Base-by-base conservation (phyloP, 2,329 filamentous ascomycete genomes). In the Metarhizium robertsii region DNA sequence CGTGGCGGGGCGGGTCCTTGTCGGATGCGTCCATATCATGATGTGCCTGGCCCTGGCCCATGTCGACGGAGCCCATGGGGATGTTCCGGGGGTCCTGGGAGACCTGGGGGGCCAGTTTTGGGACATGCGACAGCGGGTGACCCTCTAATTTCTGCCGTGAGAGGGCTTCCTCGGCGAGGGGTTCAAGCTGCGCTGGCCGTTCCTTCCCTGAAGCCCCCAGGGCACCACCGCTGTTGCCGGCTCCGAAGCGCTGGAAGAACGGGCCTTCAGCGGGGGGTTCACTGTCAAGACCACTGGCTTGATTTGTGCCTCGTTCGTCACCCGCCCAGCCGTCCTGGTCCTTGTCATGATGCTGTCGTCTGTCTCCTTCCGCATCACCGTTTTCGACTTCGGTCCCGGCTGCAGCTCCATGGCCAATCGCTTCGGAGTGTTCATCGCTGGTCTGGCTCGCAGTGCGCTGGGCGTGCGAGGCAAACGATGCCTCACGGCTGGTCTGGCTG, bases 401-500 rank as follows among this genome's bases (percentile, higher is more conserved):
- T 11, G 10, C 34, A 25, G 25, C 29, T 8, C 43, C 34, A 36
- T 20, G 54, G 36, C 54, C 52, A 13, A 38, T n/a, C n/a, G 42
- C 25, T 38, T 30, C 56, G 11, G 45, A n/a, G 29, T 34, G 42
- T 50, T 49, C 53, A 49, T 53, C 45, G 50, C 53, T 53, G 30
- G 50, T 49, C 13, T 46, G 54, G 40, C 58, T 50, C 40, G 55
- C 43, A 4, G 49, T 47, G 34, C 42, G 47, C 3, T 46, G 54
- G 10, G 52, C 29, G 29, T 32, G 55, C 32, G 53, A 49, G 36
- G 36, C 42, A 30, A 45, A 52, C 7, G 45, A 49, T 18, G 53
- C 52, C 29, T 55, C 55, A 61, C 14, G 58, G 53, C 49, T 52
- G 52, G 34, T 59, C 32, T 52, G 55, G n/a, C 52, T 57, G 20